Base-by-base conservation (phyloP, 2,329 filamentous ascomycete species). In the Cryphonectria carpinicola region DNA sequence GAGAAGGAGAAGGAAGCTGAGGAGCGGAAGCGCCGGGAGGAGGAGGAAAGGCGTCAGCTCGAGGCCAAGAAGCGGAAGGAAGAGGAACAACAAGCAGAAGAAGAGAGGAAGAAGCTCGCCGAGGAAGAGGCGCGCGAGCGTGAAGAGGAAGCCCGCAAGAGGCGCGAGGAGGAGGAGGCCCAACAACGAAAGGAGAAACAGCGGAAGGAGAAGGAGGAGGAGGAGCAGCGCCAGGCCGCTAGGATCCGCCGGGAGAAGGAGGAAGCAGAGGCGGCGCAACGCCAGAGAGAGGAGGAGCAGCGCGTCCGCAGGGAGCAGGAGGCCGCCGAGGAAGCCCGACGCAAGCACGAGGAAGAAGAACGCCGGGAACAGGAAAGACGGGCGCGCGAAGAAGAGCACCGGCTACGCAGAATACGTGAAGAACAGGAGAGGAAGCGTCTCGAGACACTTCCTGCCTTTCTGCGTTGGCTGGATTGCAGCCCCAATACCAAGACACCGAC, bases 381-480 rank as follows among this genome's bases (percentile, higher is more conserved):
- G 46, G 82, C 85, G 65, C 81, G 82, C 66, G 82, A 82, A 66
- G 82, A 85, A 71, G 78, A 72, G 76, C 76, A 66, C 78, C 77
- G 85, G 74, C 83, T 83, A 69, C 83, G 82, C 68, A 83, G 85
- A 63, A 76, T 85, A 17, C 84, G 82, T 37, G 83, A 88, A 73
- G 86, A 90, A 75, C 82, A 87, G 76, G 87, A 89, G 74, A 84
- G 83, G 39, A 79, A 81, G 43, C 85, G 87, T 22, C 76, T 91
- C 39, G 83, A 85, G 54, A 89, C 86, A 74, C 78, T 91, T 25
- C 89, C 89, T 4, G 84, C 88, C 54, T 80, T 91, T 46, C 78
- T 92, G 61, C 86, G 85, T 64, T 91, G 89, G 89, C 84, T 92
- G 35, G 85, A 89, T 68, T 79, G 78, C 28, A 84, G 82, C 64